Evolutionary conservation across 2,329 filamentous ascomycete species (phyloP), one percentile per base, ranked within the genome.

Genomic region (Raffaelea albimanens): DNA sequence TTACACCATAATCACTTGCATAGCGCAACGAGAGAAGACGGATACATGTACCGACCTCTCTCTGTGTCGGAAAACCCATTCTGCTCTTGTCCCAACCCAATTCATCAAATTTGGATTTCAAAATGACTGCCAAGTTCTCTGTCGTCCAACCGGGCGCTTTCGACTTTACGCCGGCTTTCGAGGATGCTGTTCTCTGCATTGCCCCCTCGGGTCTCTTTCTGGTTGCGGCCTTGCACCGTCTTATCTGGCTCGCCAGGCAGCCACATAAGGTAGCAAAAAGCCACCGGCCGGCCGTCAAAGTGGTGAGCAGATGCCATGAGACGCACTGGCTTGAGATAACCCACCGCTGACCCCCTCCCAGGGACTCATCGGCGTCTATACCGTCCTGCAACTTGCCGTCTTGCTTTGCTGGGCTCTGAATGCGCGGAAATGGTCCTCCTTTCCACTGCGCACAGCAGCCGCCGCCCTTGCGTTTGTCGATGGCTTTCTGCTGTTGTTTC

Each of bases 161-260:
- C 16, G 43, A 44, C 21, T 44, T 44, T 44, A 36, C 43, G 13
- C 43, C 11, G 5, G 20, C 18, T 14, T 45, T 45, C 21, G 33
- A 45, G 34, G 31, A 45, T 11, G 34, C 34, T 13, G 13, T 45
- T 45, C 22, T 45, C 29, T 16, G 20, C 19, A 39, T 45, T 16
- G 20, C 29, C 13, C 43, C 43, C n/a, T 38, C 19, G 13, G 43
- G 4, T 13, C 33, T 45, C 19, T 45, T 45, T 25, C 22, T 45
- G 20, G 33, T 45, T 11, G 33, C 39, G 33, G 43, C 33, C 21
- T 16, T 39, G 11, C 31, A 23, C 21, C 43, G 43, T n/a, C 43
- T 45, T 16, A 18, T 45, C 34, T 39, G 43, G 19, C 34, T 39
- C n/a, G 43, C 31, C 1, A 44, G 43, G 38, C 43, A 44, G 43